Percentiles rank a stretch among this genome's conserved stretches.
Evolutionary conservation across 1,284 basidiomycete species (phyloP).

Genomic region (Tylopilus sp.): DNA sequence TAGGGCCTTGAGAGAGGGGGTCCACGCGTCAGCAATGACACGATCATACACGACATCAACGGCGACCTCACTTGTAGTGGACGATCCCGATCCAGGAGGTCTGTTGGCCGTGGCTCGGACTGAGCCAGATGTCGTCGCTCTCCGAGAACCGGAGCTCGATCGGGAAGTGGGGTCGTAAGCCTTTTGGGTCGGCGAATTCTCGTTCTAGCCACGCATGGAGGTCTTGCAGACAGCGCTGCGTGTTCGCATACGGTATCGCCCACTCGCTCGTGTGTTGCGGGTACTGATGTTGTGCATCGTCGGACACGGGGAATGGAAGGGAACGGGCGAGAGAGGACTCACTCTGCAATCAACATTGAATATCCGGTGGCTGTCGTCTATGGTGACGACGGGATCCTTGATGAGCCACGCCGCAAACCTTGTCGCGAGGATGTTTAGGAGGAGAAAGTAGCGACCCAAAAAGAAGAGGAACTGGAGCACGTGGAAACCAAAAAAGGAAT

Average conservation of each 20-base stretch:
- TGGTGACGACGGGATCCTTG: conserved; percentile 43
- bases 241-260: conserved; percentile 75
- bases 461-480: conserved; percentile 79
- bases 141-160: conserved; percentile 91
- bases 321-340: conserved; percentile 24
- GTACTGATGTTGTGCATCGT: conserved; percentile 40
- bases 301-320: background rate
- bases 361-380: conserved; percentile 75
- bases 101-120: conserved; percentile 75
- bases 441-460: conserved; percentile 55
- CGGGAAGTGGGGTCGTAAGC: conserved; percentile 87
- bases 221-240: conserved; percentile 67
- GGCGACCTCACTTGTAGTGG: conserved; percentile 77
- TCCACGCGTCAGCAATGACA: conserved; percentile 2
- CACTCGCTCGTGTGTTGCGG: conserved; percentile 91
- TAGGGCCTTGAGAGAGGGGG: conserved; percentile 64
- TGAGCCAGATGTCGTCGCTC: conserved; percentile 91
- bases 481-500: conserved; percentile 69
- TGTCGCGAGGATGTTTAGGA: conserved; percentile 53
- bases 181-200: conserved; percentile 65
- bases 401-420: conserved; percentile 62
- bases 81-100: conserved; percentile 97
- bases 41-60: conserved; percentile 5
- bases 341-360: conserved; percentile 85
- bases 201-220: conserved; percentile 72